phyloP scores from a whole-genome alignment of 2,329 filamentous ascomycete species.

The Fusarium vanettenii region DNA sequence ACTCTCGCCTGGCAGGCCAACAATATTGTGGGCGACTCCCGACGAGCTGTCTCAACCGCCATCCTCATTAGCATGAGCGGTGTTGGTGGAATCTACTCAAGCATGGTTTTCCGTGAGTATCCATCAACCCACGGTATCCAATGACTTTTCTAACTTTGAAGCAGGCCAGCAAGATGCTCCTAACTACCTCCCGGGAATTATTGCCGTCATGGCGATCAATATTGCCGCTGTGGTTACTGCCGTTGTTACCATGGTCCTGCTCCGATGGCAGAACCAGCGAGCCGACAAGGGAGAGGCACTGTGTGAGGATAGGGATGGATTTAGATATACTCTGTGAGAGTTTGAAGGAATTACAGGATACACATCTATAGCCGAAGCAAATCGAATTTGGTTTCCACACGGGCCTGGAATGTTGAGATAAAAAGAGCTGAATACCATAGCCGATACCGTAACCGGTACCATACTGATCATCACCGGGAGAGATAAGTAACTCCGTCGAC shows the following conservation, averaged over 20 bases:
- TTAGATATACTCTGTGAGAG: conserved; percentile 19
- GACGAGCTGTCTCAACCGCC: conserved; percentile 25
- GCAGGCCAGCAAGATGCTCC: conserved; percentile 28
- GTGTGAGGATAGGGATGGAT: conserved; percentile 12
- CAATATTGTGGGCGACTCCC: conserved; percentile 23
- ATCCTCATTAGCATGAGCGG: conserved; percentile 30
- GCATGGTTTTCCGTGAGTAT: conserved; percentile 34
- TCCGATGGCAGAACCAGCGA: background rate
- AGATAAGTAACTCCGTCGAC: background rate
- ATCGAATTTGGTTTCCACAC: background rate
- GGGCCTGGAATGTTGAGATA: no score
- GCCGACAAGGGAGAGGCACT: background rate
- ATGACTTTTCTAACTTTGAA: background rate
- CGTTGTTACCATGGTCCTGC: conserved; percentile 15
- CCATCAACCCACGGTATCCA: fast-evolving
- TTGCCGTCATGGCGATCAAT: conserved; percentile 28
- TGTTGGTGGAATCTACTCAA: conserved; percentile 24
- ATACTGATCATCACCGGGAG: background rate
- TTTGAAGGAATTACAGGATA: background rate
- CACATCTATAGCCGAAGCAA: background rate
- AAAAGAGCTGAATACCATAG: no score
- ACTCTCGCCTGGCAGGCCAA: conserved; percentile 27
- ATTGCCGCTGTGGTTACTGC: conserved; percentile 14
- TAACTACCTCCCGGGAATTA: conserved; percentile 17
- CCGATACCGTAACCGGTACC: background rate